Evolutionary conservation across 371 early-diverging fungal genomes (phyloP).

Genomic region (Enterocytospora artemiae): DNA sequence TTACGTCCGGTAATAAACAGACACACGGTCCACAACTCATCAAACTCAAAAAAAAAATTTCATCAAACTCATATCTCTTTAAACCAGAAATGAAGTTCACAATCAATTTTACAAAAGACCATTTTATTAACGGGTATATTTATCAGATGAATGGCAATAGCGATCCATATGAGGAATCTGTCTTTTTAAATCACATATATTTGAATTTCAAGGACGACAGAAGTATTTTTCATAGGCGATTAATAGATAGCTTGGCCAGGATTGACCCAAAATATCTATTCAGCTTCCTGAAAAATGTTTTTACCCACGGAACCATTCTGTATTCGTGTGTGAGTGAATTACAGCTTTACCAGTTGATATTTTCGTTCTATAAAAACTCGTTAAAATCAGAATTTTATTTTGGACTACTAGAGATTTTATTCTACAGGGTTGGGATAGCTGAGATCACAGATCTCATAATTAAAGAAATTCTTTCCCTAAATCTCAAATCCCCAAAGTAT

Average conservation of each 20-base stretch:
- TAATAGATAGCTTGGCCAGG: neutral
- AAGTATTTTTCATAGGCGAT: neutral
- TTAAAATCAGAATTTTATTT: neutral
- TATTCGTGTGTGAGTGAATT: neutral
- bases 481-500: neutral
- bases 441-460: neutral
- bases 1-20: neutral
- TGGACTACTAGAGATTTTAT: neutral
- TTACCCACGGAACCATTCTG: neutral
- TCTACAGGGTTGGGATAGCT: neutral
- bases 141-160: neutral
- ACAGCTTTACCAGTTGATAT: neutral
- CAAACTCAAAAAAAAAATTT: neutral
- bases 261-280: neutral
- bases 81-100: neutral
- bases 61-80: neutral
- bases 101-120: neutral
- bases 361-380: neutral
- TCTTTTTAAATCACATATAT: conserved; percentile 2
- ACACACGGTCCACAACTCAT: too few relatives aligned
- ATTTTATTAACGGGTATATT: neutral
- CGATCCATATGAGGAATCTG: neutral
- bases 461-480: neutral
- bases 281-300: neutral
- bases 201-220: neutral